phyloP scores from a whole-genome alignment of 2,329 filamentous ascomycete species.

The Exophiala viscosa region DNA sequence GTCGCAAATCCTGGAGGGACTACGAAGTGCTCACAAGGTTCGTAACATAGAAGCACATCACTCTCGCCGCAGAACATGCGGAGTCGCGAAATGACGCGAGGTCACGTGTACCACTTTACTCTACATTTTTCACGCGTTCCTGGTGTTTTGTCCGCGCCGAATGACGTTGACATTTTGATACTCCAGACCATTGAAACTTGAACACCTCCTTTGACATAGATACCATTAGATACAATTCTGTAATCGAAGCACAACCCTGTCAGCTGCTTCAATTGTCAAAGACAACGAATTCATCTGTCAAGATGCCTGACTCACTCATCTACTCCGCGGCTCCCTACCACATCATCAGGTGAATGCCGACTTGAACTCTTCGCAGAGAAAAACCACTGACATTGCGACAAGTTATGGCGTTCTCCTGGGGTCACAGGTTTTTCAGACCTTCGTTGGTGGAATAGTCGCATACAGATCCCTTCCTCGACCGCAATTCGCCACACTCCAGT shows the following conservation, averaged over 20 bases:
- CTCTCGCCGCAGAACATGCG: not conserved
- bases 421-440: conserved; percentile 78
- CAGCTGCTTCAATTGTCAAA: not conserved
- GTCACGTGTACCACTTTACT: not conserved
- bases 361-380: not conserved
- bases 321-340: conserved; percentile 70
- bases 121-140: too few relatives aligned
- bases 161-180: too few relatives aligned
- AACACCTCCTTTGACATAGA: too few relatives aligned
- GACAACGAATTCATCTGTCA: conserved; percentile 7
- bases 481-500: conserved; percentile 77
- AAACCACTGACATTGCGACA: conserved; percentile 35
- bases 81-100: conserved; percentile 1
- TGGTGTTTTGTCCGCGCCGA: too few relatives aligned
- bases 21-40: too few relatives aligned
- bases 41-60: too few relatives aligned
- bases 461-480: conserved; percentile 73
- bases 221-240: too few relatives aligned
- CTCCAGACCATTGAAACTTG: too few relatives aligned
- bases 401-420: conserved; percentile 88
- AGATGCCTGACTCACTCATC: conserved; percentile 49
- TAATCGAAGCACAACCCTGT: not conserved
- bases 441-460: conserved; percentile 65
- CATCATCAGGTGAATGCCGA: conserved; percentile 60
- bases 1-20: not conserved